Base-by-base conservation (phyloP, 2,329 filamentous ascomycete genomes). In the Arachnomyces sp. region DNA sequence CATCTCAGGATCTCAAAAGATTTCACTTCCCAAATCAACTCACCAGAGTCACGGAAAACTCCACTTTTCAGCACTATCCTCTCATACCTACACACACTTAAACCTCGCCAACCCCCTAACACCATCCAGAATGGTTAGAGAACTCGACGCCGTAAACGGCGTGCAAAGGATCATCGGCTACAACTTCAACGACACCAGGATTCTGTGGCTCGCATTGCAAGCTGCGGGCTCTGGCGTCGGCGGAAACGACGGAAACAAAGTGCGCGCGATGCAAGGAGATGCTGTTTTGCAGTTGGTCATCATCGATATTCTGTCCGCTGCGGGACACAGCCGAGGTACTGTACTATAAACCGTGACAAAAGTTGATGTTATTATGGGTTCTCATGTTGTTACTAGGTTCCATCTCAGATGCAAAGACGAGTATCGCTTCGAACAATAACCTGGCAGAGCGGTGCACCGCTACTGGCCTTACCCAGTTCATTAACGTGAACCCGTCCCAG, bases 401-500 rank as follows among this genome's bases (percentile, higher is more conserved):
- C 4, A 36, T n/a, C n/a, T n/a, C n/a, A n/a, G 18, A 36, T 14
- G 17, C 3, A 2, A 36, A 28, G 18, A 14, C 25, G 15, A 12
- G 11, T 7, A 3, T 32, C 28, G 42, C 20, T 11, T 28, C 17
- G 14, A 53, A 53, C 18, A 11, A 9, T 1, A 38, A 48, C 20
- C 49, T 53, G 4, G 39, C 43, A 3, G 14, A 32, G 7, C 16
- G 25, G 6, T 49, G 51, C 2, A 46, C 43, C 8, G 12, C 31
- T 0, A 33, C 37, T 6, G 39, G 31, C 3, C 18, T 53, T 7
- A 37, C 42, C 11, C 7, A 14, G 4, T 44, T 36, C 9, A 45
- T 53, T 3, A 34, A 39, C 15, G 33, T n/a, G 2, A 51, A 50
- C 20, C 44, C 32, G 7, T 43, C 40, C n/a, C 51, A 55, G 40